These are phyloP conservation scores for Ganoderma boninense DNA, from an alignment of 1,284 basidiomycete species.

Conservation along the genomic window DNA sequence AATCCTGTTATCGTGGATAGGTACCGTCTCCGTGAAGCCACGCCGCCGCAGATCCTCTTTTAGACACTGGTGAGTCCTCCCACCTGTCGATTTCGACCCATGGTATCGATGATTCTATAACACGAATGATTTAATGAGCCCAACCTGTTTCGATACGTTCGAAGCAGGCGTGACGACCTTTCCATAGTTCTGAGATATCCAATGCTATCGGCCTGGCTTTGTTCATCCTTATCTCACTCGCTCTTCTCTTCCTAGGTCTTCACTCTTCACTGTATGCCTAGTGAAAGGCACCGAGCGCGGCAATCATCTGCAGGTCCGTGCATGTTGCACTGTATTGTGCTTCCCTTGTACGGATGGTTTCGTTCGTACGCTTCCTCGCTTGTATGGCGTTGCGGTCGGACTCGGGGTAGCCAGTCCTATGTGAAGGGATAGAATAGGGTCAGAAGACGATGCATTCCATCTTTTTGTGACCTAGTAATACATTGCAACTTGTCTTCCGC, in stretches of 20 bases:
- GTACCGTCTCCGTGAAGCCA: not conserved
- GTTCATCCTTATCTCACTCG: constrained; percentile 2
- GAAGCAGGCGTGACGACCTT: constrained; percentile 38
- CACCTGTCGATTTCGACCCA: not conserved
- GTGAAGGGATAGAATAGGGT: not conserved
- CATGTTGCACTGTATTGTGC: not conserved
- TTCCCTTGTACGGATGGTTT: not conserved
- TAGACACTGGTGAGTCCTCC: constrained; percentile 10
- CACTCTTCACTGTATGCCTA: no score
- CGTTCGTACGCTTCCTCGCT: no score
- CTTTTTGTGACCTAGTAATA: constrained; percentile 16
- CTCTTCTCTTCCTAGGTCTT: constrained; percentile 12
- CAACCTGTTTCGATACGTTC: constrained; percentile 34
- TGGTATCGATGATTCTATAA: constrained; percentile 36
- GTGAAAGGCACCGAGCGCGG: not conserved
- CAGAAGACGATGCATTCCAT: constrained; percentile 4
- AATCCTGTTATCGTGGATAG: not conserved
- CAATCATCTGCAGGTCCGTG: constrained; percentile 8
- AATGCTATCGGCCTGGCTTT: not conserved
- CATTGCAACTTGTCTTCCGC: constrained; percentile 7
- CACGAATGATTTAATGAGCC: constrained; percentile 42
- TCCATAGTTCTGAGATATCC: constrained; percentile 35
- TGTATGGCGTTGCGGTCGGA: not conserved
- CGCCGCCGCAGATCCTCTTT: not conserved
- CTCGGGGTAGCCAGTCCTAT: not conserved